Base-by-base conservation (phyloP, 441 rosid species). In the Erodium moschatum region DNA sequence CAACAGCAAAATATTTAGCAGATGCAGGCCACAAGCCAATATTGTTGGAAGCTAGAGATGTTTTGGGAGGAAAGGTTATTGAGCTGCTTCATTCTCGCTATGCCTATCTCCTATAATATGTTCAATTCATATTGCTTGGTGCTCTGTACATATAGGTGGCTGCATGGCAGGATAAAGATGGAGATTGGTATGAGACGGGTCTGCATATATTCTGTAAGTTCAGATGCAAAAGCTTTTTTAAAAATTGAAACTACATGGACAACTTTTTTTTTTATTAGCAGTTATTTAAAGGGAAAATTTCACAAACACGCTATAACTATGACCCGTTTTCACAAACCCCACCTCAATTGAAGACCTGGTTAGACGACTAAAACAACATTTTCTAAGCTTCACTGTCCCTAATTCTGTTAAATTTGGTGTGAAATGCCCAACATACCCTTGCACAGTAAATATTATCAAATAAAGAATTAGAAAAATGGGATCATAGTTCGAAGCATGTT, bases 151-250 rank as follows among this genome's bases (percentile, higher is more conserved):
- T 62, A 18, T 71, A 92, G 98, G 86, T 90, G 69, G 98, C 96
- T 73, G 97, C 97, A 12, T 90, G 98, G 98, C 89, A 86, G 79
- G 96, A 90, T 80, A 85, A 82, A 40, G 94, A 87, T 75, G 97
- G 97, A 64, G 97, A 92, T 76, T 92, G 98, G 92, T 92, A 90
- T 35, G 97, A 92, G 78, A 92, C 97, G 44, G 96, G 98, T 40
- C 78, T 92, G 77, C 98, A 92, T 79, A 90, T 92, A 78, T 92
- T 92, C 81, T 92, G 97, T 92, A 83, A 90, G 98, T 80, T 58
- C 46, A 62, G 6, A 29, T 20, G 18, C 67, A 46, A 50, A 29
- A 21, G 33, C 5, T 33, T 67, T 63, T 15, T 6, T 35, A 0
- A 0, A 27, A 12, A 60, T 67, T 27, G 18, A 16, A 29, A 33